Conservation (phyloP, 2,329 filamentous ascomycete species). For the Bipolaris sorokiniana region DNA sequence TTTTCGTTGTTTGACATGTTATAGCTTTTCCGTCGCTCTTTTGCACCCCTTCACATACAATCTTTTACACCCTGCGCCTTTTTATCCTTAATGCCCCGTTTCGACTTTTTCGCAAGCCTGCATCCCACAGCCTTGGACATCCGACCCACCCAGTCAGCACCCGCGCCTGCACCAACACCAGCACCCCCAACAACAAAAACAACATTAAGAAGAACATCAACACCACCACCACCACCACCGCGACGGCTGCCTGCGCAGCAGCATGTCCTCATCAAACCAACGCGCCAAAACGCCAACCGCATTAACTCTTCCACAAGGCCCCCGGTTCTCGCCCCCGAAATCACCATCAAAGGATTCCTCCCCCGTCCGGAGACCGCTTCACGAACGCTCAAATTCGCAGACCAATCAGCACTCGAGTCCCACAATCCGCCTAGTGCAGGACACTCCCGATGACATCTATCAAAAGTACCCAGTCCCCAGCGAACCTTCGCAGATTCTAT, state of each 20-base stretch:
- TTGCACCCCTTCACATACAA: conserved; percentile 32
- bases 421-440: conserved; percentile 51
- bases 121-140: conserved; percentile 29
- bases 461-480: conserved; percentile 50
- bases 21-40: conserved; percentile 44
- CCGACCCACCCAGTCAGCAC: conserved; percentile 21
- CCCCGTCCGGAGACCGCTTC: conserved; percentile 45
- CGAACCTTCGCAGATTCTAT: conserved; percentile 49
- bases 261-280: conserved; percentile 41
- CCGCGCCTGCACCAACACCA: conserved; percentile 6
- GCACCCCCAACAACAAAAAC: not conserved
- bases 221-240: conserved; percentile 6
- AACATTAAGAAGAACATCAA: not conserved
- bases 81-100: conserved; percentile 42
- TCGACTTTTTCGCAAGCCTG: conserved; percentile 31
- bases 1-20: conserved; percentile 34
- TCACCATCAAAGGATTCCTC: conserved; percentile 38
- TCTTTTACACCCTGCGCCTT: conserved; percentile 24
- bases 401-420: conserved; percentile 47
- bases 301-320: conserved; percentile 36
- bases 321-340: conserved; percentile 41
- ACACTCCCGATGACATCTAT: conserved; percentile 45
- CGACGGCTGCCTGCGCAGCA: conserved; percentile 21
- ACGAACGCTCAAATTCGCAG: conserved; percentile 48
- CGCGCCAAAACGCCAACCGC: conserved; percentile 36